Percentiles rank a stretch among this genome's conserved stretches.
These are phyloP conservation scores for Monilinia aucupariae DNA, from an alignment of 2,329 filamentous ascomycete genomes.

Conservation along the genomic window DNA sequence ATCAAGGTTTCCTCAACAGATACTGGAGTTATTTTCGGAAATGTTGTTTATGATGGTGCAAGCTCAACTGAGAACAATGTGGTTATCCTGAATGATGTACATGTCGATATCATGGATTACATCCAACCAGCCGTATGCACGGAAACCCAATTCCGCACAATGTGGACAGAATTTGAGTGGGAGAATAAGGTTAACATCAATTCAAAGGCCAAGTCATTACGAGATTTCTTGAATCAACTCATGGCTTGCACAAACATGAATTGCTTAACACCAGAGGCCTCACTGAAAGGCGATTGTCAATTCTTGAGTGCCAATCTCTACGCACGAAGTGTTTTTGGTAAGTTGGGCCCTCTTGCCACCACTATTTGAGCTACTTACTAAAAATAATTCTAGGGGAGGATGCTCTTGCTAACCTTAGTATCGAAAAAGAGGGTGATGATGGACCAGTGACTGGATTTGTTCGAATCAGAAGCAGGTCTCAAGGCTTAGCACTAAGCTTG, in stretches of 20 bases:
- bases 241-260: constrained; percentile 99
- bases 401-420: constrained; percentile 92
- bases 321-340: constrained; percentile 95
- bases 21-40: constrained; percentile 97
- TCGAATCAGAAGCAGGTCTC: constrained; percentile 92
- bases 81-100: constrained; percentile 94
- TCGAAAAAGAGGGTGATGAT: constrained; percentile 94
- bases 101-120: constrained; percentile 99
- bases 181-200: constrained; percentile 99
- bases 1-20: constrained; percentile 98
- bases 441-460: constrained; percentile 96
- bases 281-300: constrained; percentile 93
- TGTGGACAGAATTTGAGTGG: constrained; percentile 99
- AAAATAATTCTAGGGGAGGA: constrained; percentile 70
- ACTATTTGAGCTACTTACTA: constrained; percentile 21
- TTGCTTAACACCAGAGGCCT: constrained; percentile 92
- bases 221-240: constrained; percentile 86
- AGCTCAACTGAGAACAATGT: constrained; percentile 92
- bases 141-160: constrained; percentile 97
- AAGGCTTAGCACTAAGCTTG: constrained; percentile 87
- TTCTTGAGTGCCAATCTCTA: constrained; percentile 97
- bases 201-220: constrained; percentile 85
- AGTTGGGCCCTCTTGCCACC: constrained; percentile 39
- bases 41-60: constrained; percentile 93
- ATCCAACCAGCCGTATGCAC: constrained; percentile 96